Base-by-base conservation (phyloP, 1,284 basidiomycete genomes). In the Ustilago xerochloae region DNA sequence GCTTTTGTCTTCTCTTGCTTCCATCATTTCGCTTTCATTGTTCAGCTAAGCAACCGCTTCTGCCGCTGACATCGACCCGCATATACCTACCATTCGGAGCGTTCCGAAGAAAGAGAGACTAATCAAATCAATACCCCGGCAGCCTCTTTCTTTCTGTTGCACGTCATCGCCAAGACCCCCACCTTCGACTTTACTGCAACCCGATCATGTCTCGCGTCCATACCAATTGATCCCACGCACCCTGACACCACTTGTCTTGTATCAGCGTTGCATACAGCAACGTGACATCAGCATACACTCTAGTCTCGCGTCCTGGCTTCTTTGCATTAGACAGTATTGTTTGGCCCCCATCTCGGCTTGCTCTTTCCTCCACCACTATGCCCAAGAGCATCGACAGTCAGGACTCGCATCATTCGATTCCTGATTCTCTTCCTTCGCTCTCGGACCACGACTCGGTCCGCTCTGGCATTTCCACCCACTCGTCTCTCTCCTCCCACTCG, bases 341-440 rank as follows among this genome's bases (percentile, higher is more conserved):
- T n/a, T n/a, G n/a, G n/a, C 38, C 4, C n/a, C n/a, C 10, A 13
- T 12, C 13, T 22, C 13, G 16, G 28, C 24, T 28, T 16, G 29
- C 18, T 24, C 15, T 22, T n/a, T 16, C 28, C 43, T 24, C 47
- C 46, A 35, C 47, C 29, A 33, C 16, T 45, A 72, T 67, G 69
- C 63, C 63, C 6, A 56, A 38, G 24, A 67, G 51, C 35, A 48
- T 51, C 4, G 63, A 26, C 12, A 67, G 59, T 38, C 59, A 63
- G 18, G 59, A 63, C 18, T 66, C 60, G 59, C 56, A 56, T 32
- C n/a, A 24, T 26, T 63, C 69, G 7, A 45, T 36, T 18, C 49
- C 60, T 18, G 63, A 59, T n/a, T 66, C 64, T 22, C 35, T 56
- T 18, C 56, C 69, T 35, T 63, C 63, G 1, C 48, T 63, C 26